Base-by-base conservation (phyloP, 345 rosid genomes). In the Salix arbutifolia region DNA sequence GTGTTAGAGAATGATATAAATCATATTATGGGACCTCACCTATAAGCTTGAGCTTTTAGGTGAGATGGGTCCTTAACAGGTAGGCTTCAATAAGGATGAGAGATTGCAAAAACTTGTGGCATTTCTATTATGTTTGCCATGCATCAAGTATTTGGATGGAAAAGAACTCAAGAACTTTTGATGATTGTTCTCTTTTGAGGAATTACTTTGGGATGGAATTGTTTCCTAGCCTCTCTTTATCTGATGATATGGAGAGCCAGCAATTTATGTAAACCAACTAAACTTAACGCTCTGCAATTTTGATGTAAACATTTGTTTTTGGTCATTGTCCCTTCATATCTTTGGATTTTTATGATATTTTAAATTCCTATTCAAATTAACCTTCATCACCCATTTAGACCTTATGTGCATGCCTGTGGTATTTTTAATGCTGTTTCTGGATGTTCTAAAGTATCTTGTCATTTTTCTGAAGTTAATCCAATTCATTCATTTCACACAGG, bases 401-500 rank as follows among this genome's bases (percentile, higher is more conserved):
- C 2, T n/a, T 33, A 35, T 64, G 9, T 67, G n/a, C 72, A 23
- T 73, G 69, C 25, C 3, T 38, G 21, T 42, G 10, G 42, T 61
- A 60, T 69, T 62, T 42, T 73, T 62, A 62, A 72, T 62, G 60
- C 13, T 76, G 23, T 18, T 40, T 58, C 19, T 76, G 9, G 13
- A 17, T 18, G 2, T 61, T 37, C 23, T 37, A 25, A 75, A 68
- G 14, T 81, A 18, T 26, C 31, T 42, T 75, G 42, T 70, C 33
- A 50, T 69, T 74, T 64, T 14, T 28, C 72, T 77, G 28, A 70
- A 74, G 23, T 26, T 30, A 48, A 19, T 74, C 61, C 30, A 62
- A 37, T 71, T 38, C 56, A n/a, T 66, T 53, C 46, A 38, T 52
- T 76, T 78, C 13, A 76, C 40, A 30, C 86, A 96, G 98, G 98